Base-by-base conservation (phyloP, 768 basidiomycete species). In the Amylocystis lapponica region DNA sequence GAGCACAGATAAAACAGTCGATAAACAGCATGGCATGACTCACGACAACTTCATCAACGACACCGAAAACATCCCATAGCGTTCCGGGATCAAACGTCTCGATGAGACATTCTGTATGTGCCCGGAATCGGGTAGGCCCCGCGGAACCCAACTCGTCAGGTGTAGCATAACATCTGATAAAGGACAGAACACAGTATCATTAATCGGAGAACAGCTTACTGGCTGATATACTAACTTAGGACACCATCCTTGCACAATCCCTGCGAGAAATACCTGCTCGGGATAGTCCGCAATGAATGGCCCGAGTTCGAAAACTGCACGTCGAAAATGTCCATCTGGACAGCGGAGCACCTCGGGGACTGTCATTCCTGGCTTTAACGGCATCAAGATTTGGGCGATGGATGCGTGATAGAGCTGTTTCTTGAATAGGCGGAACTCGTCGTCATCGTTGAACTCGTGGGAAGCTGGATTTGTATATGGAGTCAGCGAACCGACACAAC, bases 241-340 rank as follows among this genome's bases (percentile, higher is more conserved):
- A 32, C 55, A 56, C 55, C 55, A 56, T 0, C 50, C 44, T 37
- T 54, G 52, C 3, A 56, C 50, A 27, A 52, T 46, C 5, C 39
- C 2, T 2, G 57, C 52, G 3, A 59, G 33, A 13, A 50, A 26
- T 0, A 53, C 56, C 36, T 64, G 62, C 27, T 64, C 63, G 11
- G 56, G 58, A 41, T 64, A 64, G 36, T 64, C 59, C 0, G 61
- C 60, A 39, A 65, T 65, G 34, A 54, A 63, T 1, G 59, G 53
- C 0, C 56, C 61, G 14, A 65, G 22, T 5, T 44, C 55, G 44
- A 54, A 63, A 4, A 65, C 49, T 3, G 48, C 55, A 5, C 48
- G 39, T 1, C 54, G 53, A 41, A 45, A 65, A 36, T 64, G 51
- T 0, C 50, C 47, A 43, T 65, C 60, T 3, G 55, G 46, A 37